Base-by-base conservation (phyloP, 805 yeast genomes). In the Starmerella lactis-condensi region DNA sequence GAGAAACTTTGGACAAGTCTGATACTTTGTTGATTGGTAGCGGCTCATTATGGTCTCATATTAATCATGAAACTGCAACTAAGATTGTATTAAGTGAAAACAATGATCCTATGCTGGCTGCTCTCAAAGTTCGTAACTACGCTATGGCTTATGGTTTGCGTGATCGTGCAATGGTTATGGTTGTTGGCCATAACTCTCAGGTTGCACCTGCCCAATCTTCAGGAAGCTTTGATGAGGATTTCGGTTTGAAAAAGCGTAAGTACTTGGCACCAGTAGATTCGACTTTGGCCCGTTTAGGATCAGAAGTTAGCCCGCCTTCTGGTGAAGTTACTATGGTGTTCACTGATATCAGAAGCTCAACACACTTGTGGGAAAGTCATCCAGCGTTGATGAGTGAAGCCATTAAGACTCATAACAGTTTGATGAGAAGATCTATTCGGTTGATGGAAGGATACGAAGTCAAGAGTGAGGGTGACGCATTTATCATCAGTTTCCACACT, bases 391-490 rank as follows among this genome's bases (percentile, higher is more conserved):
- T 89, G 99, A 63, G 95, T 52, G 74, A 93, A 2, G 96, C 98
- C 0, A 89, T 89, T 48, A 81, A 82, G 54, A 75, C 79, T 4
- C 99, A 89, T 54, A 89, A 89, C 50, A 68, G 78, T 15, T 68
- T 89, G 19, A 89, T 89, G 98, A 70, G 99, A 48, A 67, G 96
- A 30, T 91, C 81, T 43, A 57, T 89, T 39, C 67, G 94, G 43
- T 73, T 83, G 29, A 79, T 78, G 48, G 95, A 96, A 22, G 99
- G 98, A 2, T 89, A 89, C 51, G 99, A 89, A 52, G 98, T 89
- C 17, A 89, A 89, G 52, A 89, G 95, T 2, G 99, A 89, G 69
- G 99, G 99, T 49, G 99, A 89, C 62, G 93, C 98, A 0, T 89
- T 89, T 45, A 83, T 89, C 79, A 95, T 89, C 10, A 79, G 95